These are phyloP conservation scores for Populus hybrid DNA, from an alignment of 441 rosid species.

Conservation along the genomic window DNA sequence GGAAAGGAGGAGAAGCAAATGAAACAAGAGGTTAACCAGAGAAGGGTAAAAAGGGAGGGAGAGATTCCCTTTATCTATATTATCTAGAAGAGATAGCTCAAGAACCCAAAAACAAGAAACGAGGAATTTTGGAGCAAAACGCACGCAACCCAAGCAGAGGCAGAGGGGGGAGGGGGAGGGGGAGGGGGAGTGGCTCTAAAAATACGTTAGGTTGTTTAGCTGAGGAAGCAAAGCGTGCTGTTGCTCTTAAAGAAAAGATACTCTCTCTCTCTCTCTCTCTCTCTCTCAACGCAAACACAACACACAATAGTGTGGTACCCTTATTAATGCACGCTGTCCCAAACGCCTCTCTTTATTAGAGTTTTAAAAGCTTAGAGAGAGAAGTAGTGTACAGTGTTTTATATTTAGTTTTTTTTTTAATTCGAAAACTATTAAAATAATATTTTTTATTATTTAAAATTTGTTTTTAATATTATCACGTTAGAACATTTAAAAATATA, in stretches of 20 bases:
- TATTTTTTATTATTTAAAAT: too few species aligned
- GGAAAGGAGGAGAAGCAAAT: not conserved
- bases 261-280: not conserved
- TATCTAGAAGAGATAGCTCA: not conserved
- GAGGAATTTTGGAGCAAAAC: conserved; percentile 26
- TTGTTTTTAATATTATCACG: not conserved
- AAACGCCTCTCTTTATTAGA: conserved; percentile 20
- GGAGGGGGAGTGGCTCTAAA: conserved; percentile 10
- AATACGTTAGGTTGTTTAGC: conserved; percentile 43
- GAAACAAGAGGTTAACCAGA: not conserved
- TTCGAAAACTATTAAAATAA: too few species aligned
- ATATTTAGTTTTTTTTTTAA: too few species aligned
- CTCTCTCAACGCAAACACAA: conserved; percentile 5
- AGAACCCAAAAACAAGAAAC: conserved; percentile 28
- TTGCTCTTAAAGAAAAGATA: conserved; percentile 20
- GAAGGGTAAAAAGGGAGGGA: not conserved
- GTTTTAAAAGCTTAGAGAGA: conserved; percentile 6
- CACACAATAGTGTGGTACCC: not conserved
- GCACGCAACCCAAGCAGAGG: conserved; percentile 48
- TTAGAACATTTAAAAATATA: too few species aligned
- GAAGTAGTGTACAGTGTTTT: not conserved
- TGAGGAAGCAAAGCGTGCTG: conserved; percentile 60
- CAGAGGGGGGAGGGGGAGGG: not conserved
- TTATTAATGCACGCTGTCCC: conserved; percentile 15
- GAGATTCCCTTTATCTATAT: conserved; percentile 26